Conservation (phyloP, 2,329 filamentous ascomycete species). For the Neofusicoccum ribis region DNA sequence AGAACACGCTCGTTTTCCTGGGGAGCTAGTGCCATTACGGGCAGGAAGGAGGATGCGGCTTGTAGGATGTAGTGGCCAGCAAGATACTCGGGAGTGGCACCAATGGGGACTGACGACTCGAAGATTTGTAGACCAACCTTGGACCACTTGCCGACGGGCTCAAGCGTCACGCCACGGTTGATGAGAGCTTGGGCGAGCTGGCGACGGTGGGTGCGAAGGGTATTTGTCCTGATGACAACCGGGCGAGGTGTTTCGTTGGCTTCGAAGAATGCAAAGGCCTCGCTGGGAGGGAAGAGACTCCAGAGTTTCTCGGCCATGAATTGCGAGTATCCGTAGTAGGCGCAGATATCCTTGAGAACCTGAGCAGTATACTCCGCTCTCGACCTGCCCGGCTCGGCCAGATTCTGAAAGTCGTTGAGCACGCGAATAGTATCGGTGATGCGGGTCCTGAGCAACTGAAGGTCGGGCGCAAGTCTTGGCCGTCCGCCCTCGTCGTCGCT, state of each 20-base stretch:
- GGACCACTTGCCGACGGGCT: slow-evolving; percentile 97
- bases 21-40: slow-evolving; percentile 94
- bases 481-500: slow-evolving; percentile 63
- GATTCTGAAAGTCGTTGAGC: slow-evolving; percentile 80
- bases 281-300: slow-evolving; percentile 85
- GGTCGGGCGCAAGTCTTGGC: slow-evolving; percentile 73
- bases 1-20: slow-evolving; percentile 90
- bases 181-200: slow-evolving; percentile 92
- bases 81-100: slow-evolving; percentile 95
- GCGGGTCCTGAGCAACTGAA: slow-evolving; percentile 82
- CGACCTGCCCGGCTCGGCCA: slow-evolving; percentile 77
- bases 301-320: slow-evolving; percentile 96
- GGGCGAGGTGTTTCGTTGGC: slow-evolving; percentile 94
- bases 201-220: slow-evolving; percentile 71
- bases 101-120: slow-evolving; percentile 81
- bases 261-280: slow-evolving; percentile 98
- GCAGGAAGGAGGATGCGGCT: slow-evolving; percentile 93
- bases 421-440: slow-evolving; percentile 94
- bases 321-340: slow-evolving; percentile 94
- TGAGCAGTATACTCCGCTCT: slow-evolving; percentile 85
- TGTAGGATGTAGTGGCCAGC: slow-evolving; percentile 98
- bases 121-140: slow-evolving; percentile 98
- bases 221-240: slow-evolving; percentile 96
- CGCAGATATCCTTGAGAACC: slow-evolving; percentile 86
- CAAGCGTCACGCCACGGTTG: slow-evolving; percentile 92